Evolutionary conservation across 2,329 filamentous ascomycete species (phyloP), one percentile per base, ranked within the genome.

Genomic region (Fusarium verrucosum): DNA sequence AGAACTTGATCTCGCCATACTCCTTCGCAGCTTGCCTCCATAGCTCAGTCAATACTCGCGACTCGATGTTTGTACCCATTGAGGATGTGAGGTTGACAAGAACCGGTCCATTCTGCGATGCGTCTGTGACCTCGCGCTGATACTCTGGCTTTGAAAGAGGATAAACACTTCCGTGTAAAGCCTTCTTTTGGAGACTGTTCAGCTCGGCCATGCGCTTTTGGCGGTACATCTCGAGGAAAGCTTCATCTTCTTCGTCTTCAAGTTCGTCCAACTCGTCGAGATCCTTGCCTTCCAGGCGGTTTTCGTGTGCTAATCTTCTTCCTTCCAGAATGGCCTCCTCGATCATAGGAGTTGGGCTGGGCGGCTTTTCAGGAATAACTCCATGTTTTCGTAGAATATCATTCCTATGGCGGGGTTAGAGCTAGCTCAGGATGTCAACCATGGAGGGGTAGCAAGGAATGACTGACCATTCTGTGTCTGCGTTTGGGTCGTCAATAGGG

Each of bases 351-450:
- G 95, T 97, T 3, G 95, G 95, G 41, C 94, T 97, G 4, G 94
- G 93, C 0, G 94, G 93, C 76, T 97, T 98, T 76, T 98, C 94
- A n/a, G 95, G 95, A 62, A 99, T 98, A 68, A 99, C 85, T 68
- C 93, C 92, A 82, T 99, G 93, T 78, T 96, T 96, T 70, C 95
- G 92, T 56, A 99, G 88, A 73, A 99, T 99, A 70, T 99, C 95
- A 77, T 99, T 99, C 94, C 94, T 97, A 65, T 54, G 46, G 60
- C 52, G 57, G 60, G 68, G 65, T 77, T 59, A 76, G 70, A 69
- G 55, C 47, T 46, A 49, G 28, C 35, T 22, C 42, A 42, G 38
- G n/a, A 14, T 7, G n/a, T n/a, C n/a, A n/a, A n/a, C n/a, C 10
- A 65, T 68, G 63, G 68, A 72, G 69, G 69, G 70, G 62, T 62